phyloP scores from a whole-genome alignment of 192 early-diverging fungal genomes.

The Dimargaris cristalligena region DNA sequence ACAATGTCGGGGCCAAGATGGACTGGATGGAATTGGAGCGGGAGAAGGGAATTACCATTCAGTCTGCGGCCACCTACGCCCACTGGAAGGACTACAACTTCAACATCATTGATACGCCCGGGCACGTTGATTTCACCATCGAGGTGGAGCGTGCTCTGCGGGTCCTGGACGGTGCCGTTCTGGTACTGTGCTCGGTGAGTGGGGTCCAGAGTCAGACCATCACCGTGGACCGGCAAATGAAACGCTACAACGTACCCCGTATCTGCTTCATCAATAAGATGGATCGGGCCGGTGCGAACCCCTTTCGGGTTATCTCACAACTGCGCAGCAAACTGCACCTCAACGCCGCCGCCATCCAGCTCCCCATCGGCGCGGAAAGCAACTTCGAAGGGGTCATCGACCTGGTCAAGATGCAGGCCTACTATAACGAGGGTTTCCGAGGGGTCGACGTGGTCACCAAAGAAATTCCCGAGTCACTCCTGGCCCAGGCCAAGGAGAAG shows the following conservation, averaged over 20 bases:
- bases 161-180: conserved; percentile 71
- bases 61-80: conserved; percentile 76
- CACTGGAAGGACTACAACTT: conserved; percentile 62
- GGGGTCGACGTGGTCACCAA: conserved; percentile 61
- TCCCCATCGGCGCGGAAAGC: conserved; percentile 77
- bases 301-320: conserved; percentile 61
- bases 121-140: conserved; percentile 81
- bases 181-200: conserved; percentile 69
- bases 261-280: conserved; percentile 84
- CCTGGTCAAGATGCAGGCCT: conserved; percentile 68
- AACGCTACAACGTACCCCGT: conserved; percentile 70
- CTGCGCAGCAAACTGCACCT: conserved; percentile 61
- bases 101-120: conserved; percentile 81
- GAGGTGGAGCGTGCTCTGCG: conserved; percentile 77
- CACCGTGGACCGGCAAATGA: conserved; percentile 82
- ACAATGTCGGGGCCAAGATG: conserved; percentile 95
- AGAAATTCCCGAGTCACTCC: conserved; percentile 47
- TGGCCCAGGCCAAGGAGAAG: conserved; percentile 44
- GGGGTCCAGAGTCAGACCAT: conserved; percentile 81
- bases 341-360: conserved; percentile 59
- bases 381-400: conserved; percentile 84
- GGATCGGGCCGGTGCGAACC: conserved; percentile 79
- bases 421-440: conserved; percentile 75
- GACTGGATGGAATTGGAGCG: conserved; percentile 98
- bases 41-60: conserved; percentile 83